A percentile compares a stretch with the other conserved stretches of the same genome.
Conservation (phyloP, 495 filamentous ascomycete species). For the Neurospora intermedia region DNA sequence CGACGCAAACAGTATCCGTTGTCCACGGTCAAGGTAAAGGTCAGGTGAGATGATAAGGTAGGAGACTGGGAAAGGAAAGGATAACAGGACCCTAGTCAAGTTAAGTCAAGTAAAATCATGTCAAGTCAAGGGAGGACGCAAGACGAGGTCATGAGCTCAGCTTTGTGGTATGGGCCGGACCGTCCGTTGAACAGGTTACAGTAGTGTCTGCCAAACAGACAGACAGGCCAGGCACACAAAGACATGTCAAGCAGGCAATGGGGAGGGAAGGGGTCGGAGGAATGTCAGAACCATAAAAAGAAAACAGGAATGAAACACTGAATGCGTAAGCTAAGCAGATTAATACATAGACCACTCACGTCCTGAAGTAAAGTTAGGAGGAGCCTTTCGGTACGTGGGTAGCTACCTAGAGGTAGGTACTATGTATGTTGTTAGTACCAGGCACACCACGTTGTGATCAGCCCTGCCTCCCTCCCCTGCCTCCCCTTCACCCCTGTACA, state of each 20-base stretch:
- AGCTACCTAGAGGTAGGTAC: too few species aligned
- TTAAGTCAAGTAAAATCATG: background rate
- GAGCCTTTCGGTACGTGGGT: background rate
- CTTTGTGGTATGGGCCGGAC: too few species aligned
- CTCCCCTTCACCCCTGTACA: background rate
- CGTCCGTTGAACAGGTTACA: background rate
- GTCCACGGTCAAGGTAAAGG: background rate
- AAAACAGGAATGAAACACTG: background rate
- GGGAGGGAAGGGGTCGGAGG: background rate
- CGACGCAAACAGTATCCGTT: background rate
- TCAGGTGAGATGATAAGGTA: background rate
- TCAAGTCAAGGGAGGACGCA: background rate
- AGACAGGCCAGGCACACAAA: too few species aligned
- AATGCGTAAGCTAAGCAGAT: background rate
- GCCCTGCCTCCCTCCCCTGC: background rate
- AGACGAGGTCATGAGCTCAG: background rate
- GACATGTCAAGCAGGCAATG: background rate
- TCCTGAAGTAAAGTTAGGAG: background rate
- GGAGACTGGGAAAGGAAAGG: background rate
- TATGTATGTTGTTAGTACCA: too few species aligned
- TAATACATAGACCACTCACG: background rate
- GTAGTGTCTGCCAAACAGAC: background rate
- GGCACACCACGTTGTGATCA: background rate
- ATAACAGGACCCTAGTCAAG: background rate
- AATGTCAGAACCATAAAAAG: background rate